phyloP scores from a whole-genome alignment of 306 rosid genomes.

The Fragaria ananassa region DNA sequence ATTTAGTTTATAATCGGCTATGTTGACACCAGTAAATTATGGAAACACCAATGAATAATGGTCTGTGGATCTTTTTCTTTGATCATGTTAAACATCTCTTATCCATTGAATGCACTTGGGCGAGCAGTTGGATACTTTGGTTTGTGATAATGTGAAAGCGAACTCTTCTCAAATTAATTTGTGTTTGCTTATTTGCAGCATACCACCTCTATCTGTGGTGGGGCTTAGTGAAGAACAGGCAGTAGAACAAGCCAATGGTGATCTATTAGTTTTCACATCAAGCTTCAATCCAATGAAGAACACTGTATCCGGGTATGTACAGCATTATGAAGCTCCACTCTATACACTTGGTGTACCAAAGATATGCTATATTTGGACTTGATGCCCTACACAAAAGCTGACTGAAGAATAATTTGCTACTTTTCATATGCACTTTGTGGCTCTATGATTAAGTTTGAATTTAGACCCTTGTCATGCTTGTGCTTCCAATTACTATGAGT shows the following conservation, averaged over 20 bases:
- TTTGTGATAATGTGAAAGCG: background rate
- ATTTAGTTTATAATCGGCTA: background rate
- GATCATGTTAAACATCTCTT: background rate
- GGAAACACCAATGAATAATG: background rate
- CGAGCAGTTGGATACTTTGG: background rate
- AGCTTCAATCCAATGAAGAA: constrained; percentile 95
- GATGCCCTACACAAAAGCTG: background rate
- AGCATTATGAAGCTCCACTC: constrained; percentile 21
- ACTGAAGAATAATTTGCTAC: background rate
- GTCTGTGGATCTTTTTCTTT: background rate
- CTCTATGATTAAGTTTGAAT: background rate
- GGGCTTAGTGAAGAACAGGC: constrained; percentile 96
- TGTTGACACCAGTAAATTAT: background rate
- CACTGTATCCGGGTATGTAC: constrained; percentile 83
- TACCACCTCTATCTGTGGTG: constrained; percentile 90
- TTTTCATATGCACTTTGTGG: background rate
- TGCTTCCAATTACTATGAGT: background rate
- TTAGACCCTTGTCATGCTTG: background rate
- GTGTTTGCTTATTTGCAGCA: constrained; percentile 52
- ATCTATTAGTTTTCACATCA: constrained; percentile 74
- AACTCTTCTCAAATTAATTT: constrained; percentile 8
- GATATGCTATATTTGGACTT: background rate
- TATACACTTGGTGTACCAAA: background rate
- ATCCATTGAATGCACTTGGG: background rate
- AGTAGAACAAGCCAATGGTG: constrained; percentile 67